Conservation (phyloP, 2,329 filamentous ascomycete species). For the Ophiostoma angusticollis region DNA sequence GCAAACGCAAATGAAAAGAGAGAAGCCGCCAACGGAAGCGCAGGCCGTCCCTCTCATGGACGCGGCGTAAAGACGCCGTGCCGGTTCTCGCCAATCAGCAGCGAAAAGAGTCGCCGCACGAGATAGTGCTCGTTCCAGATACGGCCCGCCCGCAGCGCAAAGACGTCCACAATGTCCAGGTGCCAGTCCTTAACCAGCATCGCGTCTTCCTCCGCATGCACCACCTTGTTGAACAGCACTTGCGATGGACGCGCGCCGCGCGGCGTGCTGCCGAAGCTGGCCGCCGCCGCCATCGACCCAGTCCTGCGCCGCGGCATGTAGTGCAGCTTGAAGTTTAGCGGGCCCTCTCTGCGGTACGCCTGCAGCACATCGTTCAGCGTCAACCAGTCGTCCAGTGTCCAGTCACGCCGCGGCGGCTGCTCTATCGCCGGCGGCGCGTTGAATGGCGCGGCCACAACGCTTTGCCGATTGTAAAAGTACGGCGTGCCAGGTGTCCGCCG, state of each 20-base stretch:
- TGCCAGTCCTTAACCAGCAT: conserved; percentile 43
- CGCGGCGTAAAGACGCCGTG: conserved; percentile 13
- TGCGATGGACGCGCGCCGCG: neutral
- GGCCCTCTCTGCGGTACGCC: conserved; percentile 32
- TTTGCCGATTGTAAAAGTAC: neutral
- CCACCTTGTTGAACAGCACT: conserved; percentile 34
- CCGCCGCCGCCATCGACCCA: neutral
- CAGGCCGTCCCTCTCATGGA: neutral
- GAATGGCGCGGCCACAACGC: conserved; percentile 8
- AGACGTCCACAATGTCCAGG: conserved; percentile 43
- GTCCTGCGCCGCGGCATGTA: conserved; percentile 11
- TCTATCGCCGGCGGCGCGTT: neutral
- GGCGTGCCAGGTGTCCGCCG: neutral
- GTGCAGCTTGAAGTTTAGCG: conserved; percentile 25
- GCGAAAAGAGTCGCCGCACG: conserved; percentile 39
- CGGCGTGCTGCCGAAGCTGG: neutral
- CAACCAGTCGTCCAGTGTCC: conserved; percentile 34
- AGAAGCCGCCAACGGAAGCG: neutral
- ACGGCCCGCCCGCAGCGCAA: conserved; percentile 31
- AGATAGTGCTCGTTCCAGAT: conserved; percentile 36
- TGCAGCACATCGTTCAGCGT: conserved; percentile 39
- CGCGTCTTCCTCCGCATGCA: conserved; percentile 32
- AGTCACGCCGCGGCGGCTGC: conserved; percentile 7
- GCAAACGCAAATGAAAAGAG: neutral
- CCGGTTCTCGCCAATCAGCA: conserved; percentile 38